phyloP scores from a whole-genome alignment of 148 eudicot species.

The Rhododendron williamsianum region DNA sequence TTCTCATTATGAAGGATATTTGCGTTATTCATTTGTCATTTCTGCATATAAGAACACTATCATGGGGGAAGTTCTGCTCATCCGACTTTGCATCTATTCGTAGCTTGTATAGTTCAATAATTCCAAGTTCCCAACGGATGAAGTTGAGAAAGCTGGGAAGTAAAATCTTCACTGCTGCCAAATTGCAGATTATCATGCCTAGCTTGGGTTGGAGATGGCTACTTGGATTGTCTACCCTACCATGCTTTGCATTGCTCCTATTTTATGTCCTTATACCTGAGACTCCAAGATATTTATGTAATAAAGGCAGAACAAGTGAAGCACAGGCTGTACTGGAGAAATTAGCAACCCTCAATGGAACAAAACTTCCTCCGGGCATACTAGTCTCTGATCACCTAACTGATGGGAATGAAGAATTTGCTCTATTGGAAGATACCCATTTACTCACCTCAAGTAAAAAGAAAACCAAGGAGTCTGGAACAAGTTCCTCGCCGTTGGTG shows the following conservation, averaged over 20 bases:
- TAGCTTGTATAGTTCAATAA: not conserved
- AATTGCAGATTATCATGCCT: conserved; percentile 42
- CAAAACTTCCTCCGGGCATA: conserved; percentile 26
- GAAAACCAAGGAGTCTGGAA: not conserved
- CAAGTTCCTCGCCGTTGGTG: conserved; percentile 8
- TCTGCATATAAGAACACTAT: conserved; percentile 23
- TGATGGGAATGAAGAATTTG: conserved; percentile 16
- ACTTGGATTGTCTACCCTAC: conserved; percentile 34
- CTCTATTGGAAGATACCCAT: conserved; percentile 12
- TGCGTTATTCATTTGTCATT: conserved; percentile 25
- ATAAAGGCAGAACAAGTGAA: conserved; percentile 27
- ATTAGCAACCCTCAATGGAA: conserved; percentile 26
- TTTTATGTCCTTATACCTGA: conserved; percentile 29
- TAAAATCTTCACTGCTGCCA: not conserved
- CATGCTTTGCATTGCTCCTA: conserved; percentile 25
- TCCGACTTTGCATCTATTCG: not conserved
- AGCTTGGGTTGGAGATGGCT: conserved; percentile 50
- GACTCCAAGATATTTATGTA: conserved; percentile 39
- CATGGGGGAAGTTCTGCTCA: conserved; percentile 12
- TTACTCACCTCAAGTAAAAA: conserved; percentile 12
- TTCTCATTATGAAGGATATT: conserved; percentile 15
- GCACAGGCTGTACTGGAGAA: conserved; percentile 27
- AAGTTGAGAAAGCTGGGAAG: not conserved
- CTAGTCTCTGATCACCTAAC: conserved; percentile 19
- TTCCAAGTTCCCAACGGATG: too few species aligned